Conservation (phyloP, 768 basidiomycete species). For the Mycena metata region DNA sequence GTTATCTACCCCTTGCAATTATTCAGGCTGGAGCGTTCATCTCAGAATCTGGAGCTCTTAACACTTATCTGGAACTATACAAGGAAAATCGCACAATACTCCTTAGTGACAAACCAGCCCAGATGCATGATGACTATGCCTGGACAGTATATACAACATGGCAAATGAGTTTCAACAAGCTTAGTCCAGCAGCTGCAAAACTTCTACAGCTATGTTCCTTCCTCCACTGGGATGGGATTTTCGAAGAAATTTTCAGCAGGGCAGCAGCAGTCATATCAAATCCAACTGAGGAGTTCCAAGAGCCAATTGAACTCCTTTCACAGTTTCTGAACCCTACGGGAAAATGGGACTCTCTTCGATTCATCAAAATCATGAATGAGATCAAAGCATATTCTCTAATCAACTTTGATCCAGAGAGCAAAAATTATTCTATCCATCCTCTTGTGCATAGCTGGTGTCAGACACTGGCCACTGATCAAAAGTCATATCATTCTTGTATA, state of each 20-base stretch:
- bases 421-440: background rate
- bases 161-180: conserved; percentile 21
- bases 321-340: background rate
- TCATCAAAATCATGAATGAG: background rate
- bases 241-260: background rate
- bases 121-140: conserved; percentile 22
- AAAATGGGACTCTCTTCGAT: background rate
- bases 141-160: conserved; percentile 22
- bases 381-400: conserved; percentile 10
- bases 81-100: background rate
- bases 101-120: background rate
- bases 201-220: conserved; percentile 1
- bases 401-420: background rate
- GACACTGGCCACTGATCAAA: background rate
- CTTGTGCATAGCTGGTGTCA: background rate
- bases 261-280: background rate
- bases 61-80: conserved; percentile 17
- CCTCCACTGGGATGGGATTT: conserved; percentile 8
- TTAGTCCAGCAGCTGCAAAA: background rate
- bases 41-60: background rate
- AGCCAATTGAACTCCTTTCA: background rate
- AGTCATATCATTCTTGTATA: background rate
- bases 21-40: conserved; percentile 22
- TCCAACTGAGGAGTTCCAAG: background rate
- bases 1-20: conserved; percentile 12